phyloP scores from a whole-genome alignment of 768 basidiomycete genomes.

The Suillus paluster region DNA sequence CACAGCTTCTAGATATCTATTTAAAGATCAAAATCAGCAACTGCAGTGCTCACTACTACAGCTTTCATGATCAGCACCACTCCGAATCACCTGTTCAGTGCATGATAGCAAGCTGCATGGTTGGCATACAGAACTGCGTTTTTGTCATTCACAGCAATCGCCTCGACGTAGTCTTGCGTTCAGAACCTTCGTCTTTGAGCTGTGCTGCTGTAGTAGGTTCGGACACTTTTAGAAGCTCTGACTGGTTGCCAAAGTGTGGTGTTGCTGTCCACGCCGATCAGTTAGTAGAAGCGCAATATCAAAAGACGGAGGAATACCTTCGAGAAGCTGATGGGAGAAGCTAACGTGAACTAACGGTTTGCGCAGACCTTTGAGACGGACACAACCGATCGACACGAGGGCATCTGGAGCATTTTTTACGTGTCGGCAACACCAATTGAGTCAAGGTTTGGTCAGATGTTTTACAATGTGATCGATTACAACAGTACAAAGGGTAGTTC shows the following conservation, averaged over 20 bases:
- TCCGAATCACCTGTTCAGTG: slow-evolving; percentile 45
- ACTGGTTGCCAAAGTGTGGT: background rate
- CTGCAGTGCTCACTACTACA: no score
- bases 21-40: background rate
- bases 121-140: slow-evolving; percentile 50
- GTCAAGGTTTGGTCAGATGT: background rate
- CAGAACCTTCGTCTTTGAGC: slow-evolving; percentile 46
- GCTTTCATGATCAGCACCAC: no score
- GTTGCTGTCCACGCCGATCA: background rate
- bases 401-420: background rate
- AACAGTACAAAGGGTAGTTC: background rate
- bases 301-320: background rate
- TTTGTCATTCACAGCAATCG: slow-evolving; percentile 41
- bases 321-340: background rate
- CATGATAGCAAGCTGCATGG: slow-evolving; percentile 46
- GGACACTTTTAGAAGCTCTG: slow-evolving; percentile 3
- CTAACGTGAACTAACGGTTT: background rate
- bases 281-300: background rate
- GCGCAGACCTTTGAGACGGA: slow-evolving; percentile 8
- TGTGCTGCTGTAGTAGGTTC: slow-evolving; percentile 9
- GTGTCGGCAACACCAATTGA: background rate
- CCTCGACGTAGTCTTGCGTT: slow-evolving; percentile 39
- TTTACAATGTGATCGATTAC: background rate
- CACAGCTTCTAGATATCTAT: slow-evolving; percentile 11
- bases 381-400: background rate